Conservation (phyloP, 2,329 filamentous ascomycete genomes). For the Davidsoniella neocaledoniae region DNA sequence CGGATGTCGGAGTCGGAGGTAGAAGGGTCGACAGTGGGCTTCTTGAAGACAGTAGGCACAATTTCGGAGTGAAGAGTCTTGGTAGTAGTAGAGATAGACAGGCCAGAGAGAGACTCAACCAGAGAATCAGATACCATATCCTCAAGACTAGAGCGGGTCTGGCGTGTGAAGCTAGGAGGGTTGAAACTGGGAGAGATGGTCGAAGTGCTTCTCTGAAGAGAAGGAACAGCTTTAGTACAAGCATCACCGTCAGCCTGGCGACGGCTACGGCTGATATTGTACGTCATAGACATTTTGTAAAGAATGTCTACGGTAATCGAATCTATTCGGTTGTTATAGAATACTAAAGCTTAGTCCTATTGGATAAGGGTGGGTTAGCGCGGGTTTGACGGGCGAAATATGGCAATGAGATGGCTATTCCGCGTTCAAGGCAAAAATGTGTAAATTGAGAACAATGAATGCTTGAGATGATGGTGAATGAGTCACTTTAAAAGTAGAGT, state of each 20-base stretch:
- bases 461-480: no score
- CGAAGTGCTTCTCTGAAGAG: constrained; percentile 18
- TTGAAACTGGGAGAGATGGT: constrained; percentile 27
- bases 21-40: constrained; percentile 18
- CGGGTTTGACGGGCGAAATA: no score
- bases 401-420: no score
- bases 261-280: constrained; percentile 15
- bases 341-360: no score
- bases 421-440: no score
- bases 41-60: constrained; percentile 4
- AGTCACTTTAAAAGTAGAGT: no score
- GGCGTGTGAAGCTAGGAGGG: constrained; percentile 40
- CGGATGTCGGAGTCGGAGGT: constrained; percentile 18
- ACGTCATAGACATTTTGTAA: constrained; percentile 14
- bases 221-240: constrained; percentile 16
- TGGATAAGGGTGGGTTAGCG: no score
- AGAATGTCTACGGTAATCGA: not conserved
- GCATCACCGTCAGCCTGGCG: constrained; percentile 20
- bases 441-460: no score
- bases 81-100: constrained; percentile 16
- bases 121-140: constrained; percentile 54
- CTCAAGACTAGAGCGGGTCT: constrained; percentile 53
- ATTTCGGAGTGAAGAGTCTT: not conserved
- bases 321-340: no score
- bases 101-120: constrained; percentile 38